Base-by-base conservation (phyloP, 2,329 filamentous ascomycete species). In the Chaetomiaceae sp. region DNA sequence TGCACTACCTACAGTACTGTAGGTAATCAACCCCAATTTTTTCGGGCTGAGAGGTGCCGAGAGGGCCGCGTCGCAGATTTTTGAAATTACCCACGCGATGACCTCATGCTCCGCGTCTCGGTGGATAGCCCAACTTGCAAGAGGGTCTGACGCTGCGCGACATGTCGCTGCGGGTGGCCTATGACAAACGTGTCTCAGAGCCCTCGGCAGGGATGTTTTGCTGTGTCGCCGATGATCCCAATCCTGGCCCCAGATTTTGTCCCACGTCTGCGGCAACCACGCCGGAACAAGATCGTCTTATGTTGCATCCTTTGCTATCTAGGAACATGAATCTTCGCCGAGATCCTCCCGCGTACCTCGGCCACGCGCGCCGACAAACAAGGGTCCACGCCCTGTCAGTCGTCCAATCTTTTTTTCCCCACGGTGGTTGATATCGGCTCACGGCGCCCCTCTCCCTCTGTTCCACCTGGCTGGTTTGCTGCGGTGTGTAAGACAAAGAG, bases 101-200 rank as follows among this genome's bases (percentile, higher is more conserved):
- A 55, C 48, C 27, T 55, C 53, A 55, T 48, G 27, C 44, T 51
- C 53, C 48, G 41, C 53, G 48, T 3, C 40, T 8, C 23, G 29
- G 53, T 55, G 53, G 53, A 25, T 33, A 25, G 6, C n/a, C 37
- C 42, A 43, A 42, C 48, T 48, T 43, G 43, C 25, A 21, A 14
- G 41, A 50, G 43, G 48, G 42, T 48, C 48, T 38, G 44, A 23
- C 27, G 33, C 36, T 46, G 37, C 4, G 48, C 18, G 23, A 44
- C 33, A 36, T 34, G n/a, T 45, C n/a, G 16, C n/a, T 2, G 36
- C 11, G 9, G 42, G 5, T 29, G 32, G 48, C 53, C 53, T 51
- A 48, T 45, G 38, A 51, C 43, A 30, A 38, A 25, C 18, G 18
- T 21, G 11, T 23, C 18, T n/a, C 37, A 20, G 16, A 20, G 10